Evolutionary conservation across 108 stramenopile species (phyloP), one percentile per base, ranked within the genome.

Genomic region (Pseudonitzschia pungens): DNA sequence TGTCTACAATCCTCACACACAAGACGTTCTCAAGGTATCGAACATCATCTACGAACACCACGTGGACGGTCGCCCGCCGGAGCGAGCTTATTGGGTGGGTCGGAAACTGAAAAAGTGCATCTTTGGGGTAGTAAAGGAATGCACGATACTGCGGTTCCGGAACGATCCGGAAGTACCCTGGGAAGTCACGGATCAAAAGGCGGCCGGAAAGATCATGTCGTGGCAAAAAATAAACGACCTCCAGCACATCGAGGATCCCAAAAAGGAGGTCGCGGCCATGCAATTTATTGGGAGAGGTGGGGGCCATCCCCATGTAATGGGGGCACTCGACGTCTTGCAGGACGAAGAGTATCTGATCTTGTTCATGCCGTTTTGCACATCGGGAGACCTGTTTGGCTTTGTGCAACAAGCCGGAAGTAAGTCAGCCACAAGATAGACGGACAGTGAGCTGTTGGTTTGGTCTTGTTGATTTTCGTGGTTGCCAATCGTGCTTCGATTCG

Each of bases 251-350:
- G 89, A 90, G 73, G 95, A 97, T 76, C 95, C 95, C 14, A 73
- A 92, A 26, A 93, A 97, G 76, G 96, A 97, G 78, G 88, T 96
- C 41, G 86, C 91, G 42, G 92, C 91, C 12, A 90, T 95, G 89
- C 96, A 97, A 71, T 82, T 77, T 73, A 75, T 91, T 57, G 85
- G 73, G 12, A 48, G 72, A 51, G 84, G 70, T 32, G 86, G 80
- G 45, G 70, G 63, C 20, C 87, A 89, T 75, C 89, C 87, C 16
- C 79, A 94, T 82, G 87, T 92, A 5, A 79, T 88, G 85, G 90
- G 90, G 33, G 86, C 84, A 53, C 40, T 79, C 28, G 93, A 94
- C 67, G 91, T 92, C 32, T 77, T 97, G 54, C 81, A 90, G 59
- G 96, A 97, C 73, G 85, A 90, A 41, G 90, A 92, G 48, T 88